Evolutionary conservation across 345 rosid species (phyloP).

Genomic region (Trapa incisa): DNA sequence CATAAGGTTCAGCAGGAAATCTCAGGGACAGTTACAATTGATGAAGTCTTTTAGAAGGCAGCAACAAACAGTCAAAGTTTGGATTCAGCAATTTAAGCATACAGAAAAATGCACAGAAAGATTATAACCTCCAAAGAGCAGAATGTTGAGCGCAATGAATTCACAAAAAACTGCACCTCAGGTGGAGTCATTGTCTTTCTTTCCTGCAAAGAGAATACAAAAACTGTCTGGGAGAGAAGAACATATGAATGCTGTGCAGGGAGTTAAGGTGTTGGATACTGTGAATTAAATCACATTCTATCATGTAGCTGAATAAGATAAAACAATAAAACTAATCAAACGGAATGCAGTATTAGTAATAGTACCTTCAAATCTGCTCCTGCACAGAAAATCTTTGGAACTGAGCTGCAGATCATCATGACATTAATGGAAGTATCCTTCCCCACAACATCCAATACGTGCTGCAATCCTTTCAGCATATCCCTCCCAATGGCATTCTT

Average conservation of each 20-base stretch:
- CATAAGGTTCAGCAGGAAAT: neutral
- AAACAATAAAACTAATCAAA: neutral
- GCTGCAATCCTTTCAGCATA: constrained; percentile 53
- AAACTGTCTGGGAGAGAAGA: neutral
- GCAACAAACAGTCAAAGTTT: too few species aligned
- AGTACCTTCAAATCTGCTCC: constrained; percentile 92
- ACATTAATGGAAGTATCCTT: constrained; percentile 53
- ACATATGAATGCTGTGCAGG: neutral
- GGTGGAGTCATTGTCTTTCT: constrained; percentile 62
- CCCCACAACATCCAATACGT: constrained; percentile 40
- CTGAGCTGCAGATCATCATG: constrained; percentile 56
- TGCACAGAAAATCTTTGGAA: constrained; percentile 76
- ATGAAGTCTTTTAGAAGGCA: neutral
- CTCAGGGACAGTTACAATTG: too few species aligned
- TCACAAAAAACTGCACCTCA: constrained; percentile 61
- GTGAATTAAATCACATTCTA: neutral
- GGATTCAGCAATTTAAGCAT: neutral
- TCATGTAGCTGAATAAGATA: neutral
- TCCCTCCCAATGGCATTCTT: constrained; percentile 75
- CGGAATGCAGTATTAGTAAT: neutral
- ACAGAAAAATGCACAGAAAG: neutral
- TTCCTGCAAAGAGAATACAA: constrained; percentile 38
- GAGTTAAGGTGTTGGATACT: neutral
- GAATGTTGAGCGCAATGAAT: constrained; percentile 65
- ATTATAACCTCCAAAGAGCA: constrained; percentile 53